These are phyloP conservation scores for Fusarium sp. DNA, from an alignment of 2,329 filamentous ascomycete genomes.

Conservation along the genomic window DNA sequence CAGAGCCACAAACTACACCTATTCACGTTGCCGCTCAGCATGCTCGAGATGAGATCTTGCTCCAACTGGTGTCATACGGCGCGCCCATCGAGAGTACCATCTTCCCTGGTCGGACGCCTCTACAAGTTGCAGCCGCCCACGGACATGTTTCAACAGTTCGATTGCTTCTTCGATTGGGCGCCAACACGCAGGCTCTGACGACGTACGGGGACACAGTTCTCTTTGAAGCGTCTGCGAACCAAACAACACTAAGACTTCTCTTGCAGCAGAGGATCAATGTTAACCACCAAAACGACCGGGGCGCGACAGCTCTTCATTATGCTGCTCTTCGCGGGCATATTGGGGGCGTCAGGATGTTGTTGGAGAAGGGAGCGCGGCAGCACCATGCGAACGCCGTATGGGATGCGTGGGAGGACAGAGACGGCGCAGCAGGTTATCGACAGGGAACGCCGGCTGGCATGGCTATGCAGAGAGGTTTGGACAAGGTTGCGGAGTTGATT, in stretches of 20 bases:
- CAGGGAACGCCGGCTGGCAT: conserved; percentile 44
- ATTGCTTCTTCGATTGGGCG: conserved; percentile 40
- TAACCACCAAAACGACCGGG: conserved; percentile 42
- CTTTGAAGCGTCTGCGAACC: conserved; percentile 41
- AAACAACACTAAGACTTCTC: conserved; percentile 41
- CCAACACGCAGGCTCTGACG: conserved; percentile 39
- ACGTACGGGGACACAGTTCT: conserved; percentile 42
- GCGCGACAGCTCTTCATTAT: conserved; percentile 44
- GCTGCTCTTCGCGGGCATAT: conserved; percentile 42
- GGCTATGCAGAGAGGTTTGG: conserved; percentile 41
- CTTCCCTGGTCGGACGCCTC: conserved; percentile 42
- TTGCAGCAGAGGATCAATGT: conserved; percentile 41
- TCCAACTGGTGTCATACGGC: conserved; percentile 40
- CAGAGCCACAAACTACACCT: conserved; percentile 42
- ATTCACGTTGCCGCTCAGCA: conserved; percentile 43
- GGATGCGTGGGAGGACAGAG: conserved; percentile 44
- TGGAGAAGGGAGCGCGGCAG: conserved; percentile 42
- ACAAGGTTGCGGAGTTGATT: conserved; percentile 44
- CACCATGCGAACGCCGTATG: conserved; percentile 43
- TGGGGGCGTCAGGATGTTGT: conserved; percentile 34
- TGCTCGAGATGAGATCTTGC: conserved; percentile 40
- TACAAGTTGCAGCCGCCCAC: conserved; percentile 41
- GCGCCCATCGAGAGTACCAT: conserved; percentile 42
- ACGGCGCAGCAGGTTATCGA: conserved; percentile 37
- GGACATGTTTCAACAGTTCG: conserved; percentile 42